phyloP scores from a whole-genome alignment of 345 rosid genomes.

The Trapa bicornis region DNA sequence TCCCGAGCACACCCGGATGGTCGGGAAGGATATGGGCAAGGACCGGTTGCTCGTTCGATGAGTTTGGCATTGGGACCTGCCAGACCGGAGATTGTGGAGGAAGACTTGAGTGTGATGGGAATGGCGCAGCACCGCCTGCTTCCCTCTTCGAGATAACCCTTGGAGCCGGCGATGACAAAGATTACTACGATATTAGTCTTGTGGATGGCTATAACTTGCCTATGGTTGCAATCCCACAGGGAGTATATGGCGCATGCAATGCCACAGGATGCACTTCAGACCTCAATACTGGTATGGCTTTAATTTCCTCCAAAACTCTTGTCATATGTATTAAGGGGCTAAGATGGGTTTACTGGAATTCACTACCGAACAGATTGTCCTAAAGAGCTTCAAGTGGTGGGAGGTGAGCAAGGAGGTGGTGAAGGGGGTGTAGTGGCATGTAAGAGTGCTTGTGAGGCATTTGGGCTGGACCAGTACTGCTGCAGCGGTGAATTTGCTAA shows the following conservation, averaged over 20 bases:
- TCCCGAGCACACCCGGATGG: slow-evolving; percentile 65
- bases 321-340: neutral
- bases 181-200: slow-evolving; percentile 69
- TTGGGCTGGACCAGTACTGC: slow-evolving; percentile 73
- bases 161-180: slow-evolving; percentile 36
- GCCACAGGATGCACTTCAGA: slow-evolving; percentile 71
- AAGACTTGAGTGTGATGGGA: slow-evolving; percentile 60
- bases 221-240: slow-evolving; percentile 52
- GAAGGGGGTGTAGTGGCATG: slow-evolving; percentile 51
- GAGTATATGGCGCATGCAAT: slow-evolving; percentile 53
- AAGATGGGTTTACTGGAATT: neutral
- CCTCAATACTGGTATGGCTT: slow-evolving; percentile 40
- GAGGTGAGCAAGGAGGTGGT: slow-evolving; percentile 24
- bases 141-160: slow-evolving; percentile 81
- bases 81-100: slow-evolving; percentile 79
- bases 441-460: slow-evolving; percentile 84
- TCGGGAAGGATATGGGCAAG: slow-evolving; percentile 92
- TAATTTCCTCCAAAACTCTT: neutral
- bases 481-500: slow-evolving; percentile 88
- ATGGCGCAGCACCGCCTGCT: slow-evolving; percentile 66
- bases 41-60: slow-evolving; percentile 66
- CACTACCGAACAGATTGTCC: slow-evolving; percentile 44
- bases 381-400: slow-evolving; percentile 79
- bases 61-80: slow-evolving; percentile 47
- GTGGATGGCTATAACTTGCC: slow-evolving; percentile 89